Conservation (phyloP, 106 monocot genomes). For the Allium fistulosum region DNA sequence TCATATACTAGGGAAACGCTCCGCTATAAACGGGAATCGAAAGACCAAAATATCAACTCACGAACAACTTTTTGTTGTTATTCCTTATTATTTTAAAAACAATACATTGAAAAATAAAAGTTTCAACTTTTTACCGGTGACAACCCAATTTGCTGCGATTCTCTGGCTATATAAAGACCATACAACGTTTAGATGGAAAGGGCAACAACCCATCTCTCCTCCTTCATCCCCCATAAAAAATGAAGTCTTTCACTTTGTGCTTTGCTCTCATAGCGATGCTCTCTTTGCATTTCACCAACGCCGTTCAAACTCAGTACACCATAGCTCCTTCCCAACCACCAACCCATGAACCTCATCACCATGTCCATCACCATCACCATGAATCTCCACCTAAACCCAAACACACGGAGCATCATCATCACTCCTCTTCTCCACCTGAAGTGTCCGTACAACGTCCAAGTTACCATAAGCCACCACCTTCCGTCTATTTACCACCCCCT, state of each 20-base stretch:
- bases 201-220: background rate
- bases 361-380: background rate
- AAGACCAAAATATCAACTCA: too few relatives aligned
- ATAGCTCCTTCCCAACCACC: background rate
- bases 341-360: background rate
- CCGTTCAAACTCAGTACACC: background rate
- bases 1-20: too few relatives aligned
- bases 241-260: slow-evolving; percentile 2
- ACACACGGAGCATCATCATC: background rate
- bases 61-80: too few relatives aligned
- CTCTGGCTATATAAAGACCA: slow-evolving; percentile 2
- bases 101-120: too few relatives aligned
- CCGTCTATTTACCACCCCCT: too few relatives aligned
- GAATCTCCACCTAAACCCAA: background rate
- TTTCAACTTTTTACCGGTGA: too few relatives aligned
- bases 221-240: background rate
- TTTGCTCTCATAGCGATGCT: slow-evolving; percentile 4
- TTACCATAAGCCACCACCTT: too few relatives aligned
- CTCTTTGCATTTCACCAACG: slow-evolving; percentile 5
- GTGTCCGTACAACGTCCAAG: too few relatives aligned
- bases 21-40: too few relatives aligned
- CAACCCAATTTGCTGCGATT: background rate
- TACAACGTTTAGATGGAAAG: background rate
- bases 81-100: too few relatives aligned
- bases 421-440: background rate